Evolutionary conservation across 805 yeast species (phyloP).

Genomic region (Saccharomycopsis oosterbeekiorum): DNA sequence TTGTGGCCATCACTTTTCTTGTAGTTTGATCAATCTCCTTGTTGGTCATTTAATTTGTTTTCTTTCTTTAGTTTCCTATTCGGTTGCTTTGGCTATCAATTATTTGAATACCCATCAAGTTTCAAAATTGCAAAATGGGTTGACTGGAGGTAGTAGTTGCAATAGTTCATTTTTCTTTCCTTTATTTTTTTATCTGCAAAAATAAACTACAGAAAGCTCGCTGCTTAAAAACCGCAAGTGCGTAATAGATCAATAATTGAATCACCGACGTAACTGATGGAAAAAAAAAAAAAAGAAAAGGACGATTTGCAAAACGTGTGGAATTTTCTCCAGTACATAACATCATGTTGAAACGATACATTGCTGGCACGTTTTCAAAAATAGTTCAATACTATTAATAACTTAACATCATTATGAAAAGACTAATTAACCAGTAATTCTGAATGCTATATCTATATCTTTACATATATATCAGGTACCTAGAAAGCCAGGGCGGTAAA

Average conservation of each 20-base stretch:
- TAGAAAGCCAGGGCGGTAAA: too few species aligned
- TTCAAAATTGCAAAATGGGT: neutral
- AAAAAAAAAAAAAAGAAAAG: neutral
- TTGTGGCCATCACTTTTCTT: constrained; percentile 62
- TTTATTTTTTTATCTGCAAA: neutral
- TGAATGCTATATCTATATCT: too few species aligned
- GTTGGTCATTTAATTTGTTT: neutral
- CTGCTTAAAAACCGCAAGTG: neutral
- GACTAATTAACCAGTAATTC: too few species aligned
- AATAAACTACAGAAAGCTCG: neutral
- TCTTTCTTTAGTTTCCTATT: too few species aligned
- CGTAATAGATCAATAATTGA: neutral
- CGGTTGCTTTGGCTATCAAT: neutral
- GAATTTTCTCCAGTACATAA: neutral
- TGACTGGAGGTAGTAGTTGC: neutral
- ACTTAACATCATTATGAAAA: too few species aligned
- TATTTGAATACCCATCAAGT: neutral
- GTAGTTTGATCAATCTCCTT: constrained; percentile 22
- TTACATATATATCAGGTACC: too few species aligned
- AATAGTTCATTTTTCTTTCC: neutral
- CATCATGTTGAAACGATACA: too few species aligned
- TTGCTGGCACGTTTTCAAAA: neutral
- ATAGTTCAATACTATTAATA: too few species aligned
- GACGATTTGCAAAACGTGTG: neutral
- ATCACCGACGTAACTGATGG: neutral